Base-by-base conservation (phyloP, 441 rosid genomes). In the Biscutella laevigata region DNA sequence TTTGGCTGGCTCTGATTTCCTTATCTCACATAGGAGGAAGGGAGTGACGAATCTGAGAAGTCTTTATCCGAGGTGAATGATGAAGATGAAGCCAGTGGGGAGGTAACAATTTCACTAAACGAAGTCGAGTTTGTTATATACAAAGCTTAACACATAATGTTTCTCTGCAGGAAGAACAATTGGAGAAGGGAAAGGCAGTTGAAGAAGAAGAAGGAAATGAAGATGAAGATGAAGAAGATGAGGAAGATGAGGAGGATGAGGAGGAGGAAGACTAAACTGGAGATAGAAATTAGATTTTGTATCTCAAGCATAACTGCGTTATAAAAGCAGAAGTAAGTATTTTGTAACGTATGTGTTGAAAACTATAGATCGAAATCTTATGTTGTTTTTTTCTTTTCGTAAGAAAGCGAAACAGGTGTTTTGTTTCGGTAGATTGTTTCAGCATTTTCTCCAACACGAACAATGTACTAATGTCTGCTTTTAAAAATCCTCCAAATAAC, bases 1-100 rank as follows among this genome's bases (percentile, higher is more conserved):
- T n/a, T 45, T 47, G 40, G 58, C 43, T 13, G 6, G 3, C 21
- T 57, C 53, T 45, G 7, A 30, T 71, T 39, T 32, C 12, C 20
- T 62, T 27, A n/a, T n/a, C n/a, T n/a, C n/a, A n/a, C n/a, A n/a
- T 53, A 77, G 92, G 80, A 71, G 40, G 83, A 73, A 19, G 83
- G 61, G 28, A 79, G 76, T 54, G 86, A 73, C 42, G 77, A 61
- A 34, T 77, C 79, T 27, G 83, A 82, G 36, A 73, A 59, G 29
- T 75, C 83, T 41, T 70, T 59, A 51, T 74, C 81, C 12, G 89
- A 79, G 64, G 80, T 69, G 66, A 67, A 73, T 26, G 80, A 72
- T 62, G 82, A 76, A 74, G 79, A 75, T 42, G 76, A 66, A 47
- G 82, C 68, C 21, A 71, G 67, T 25, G 75, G 36, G 39, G 77